phyloP scores from a whole-genome alignment of 2,329 filamentous ascomycete species.

The Fusarium circinatum region DNA sequence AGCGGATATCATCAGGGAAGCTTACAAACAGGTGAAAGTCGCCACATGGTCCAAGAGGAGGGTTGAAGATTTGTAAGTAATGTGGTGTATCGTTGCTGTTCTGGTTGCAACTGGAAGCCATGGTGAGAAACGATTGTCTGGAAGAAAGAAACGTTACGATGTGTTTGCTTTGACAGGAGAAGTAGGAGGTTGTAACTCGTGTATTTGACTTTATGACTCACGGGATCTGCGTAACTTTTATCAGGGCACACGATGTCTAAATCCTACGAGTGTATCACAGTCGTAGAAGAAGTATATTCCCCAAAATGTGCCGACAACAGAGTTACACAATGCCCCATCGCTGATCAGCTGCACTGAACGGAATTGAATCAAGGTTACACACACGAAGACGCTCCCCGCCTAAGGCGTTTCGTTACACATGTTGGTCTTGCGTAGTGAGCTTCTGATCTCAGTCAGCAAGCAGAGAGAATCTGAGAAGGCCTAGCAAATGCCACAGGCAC shows the following conservation, averaged over 20 bases:
- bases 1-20: not conserved
- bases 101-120: not conserved
- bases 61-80: not conserved
- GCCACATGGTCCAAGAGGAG: not conserved
- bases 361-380: fast-evolving
- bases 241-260: not conserved
- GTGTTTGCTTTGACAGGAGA: not conserved
- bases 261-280: not conserved
- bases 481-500: fast-evolving
- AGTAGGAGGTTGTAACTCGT: fast-evolving
- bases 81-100: not conserved
- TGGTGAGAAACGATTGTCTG: fast-evolving
- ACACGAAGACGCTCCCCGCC: not conserved
- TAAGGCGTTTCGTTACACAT: not conserved
- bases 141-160: not conserved
- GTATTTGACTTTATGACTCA: not conserved
- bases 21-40: not conserved
- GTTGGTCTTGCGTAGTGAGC: too few relatives aligned
- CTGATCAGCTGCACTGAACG: not conserved
- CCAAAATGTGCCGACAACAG: not conserved
- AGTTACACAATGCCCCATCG: not conserved
- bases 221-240: not conserved
- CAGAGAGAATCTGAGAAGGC: not conserved
- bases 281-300: not conserved
- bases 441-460: not conserved